These are phyloP conservation scores for Protomyces pachydermus DNA, from an alignment of 1,139 yeast species.

Conservation along the genomic window DNA sequence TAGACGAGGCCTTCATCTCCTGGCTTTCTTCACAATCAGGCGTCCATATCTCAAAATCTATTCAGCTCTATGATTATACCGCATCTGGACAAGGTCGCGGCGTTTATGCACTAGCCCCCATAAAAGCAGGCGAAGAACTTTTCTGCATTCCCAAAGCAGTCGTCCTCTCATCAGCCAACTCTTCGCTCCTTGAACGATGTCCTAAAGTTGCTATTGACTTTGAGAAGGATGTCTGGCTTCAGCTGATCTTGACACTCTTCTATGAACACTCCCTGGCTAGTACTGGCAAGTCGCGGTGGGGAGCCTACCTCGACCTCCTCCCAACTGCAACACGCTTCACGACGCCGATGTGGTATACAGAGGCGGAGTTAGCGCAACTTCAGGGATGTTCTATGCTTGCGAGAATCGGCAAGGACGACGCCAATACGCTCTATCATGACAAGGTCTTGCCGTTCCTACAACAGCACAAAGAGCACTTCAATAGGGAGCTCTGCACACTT, in stretches of 20 bases:
- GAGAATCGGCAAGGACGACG: constrained; percentile 66
- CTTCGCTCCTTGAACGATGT: constrained; percentile 43
- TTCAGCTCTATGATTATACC: constrained; percentile 59
- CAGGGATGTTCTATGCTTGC: constrained; percentile 65
- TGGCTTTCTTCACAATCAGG: constrained; percentile 52
- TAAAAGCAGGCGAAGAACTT: constrained; percentile 51
- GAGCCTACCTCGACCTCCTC: constrained; percentile 61
- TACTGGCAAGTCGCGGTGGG: constrained; percentile 55
- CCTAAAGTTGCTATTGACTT: constrained; percentile 35
- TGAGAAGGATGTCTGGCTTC: constrained; percentile 66
- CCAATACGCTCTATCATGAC: constrained; percentile 54
- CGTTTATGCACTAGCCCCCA: constrained; percentile 58
- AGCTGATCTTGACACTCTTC: constrained; percentile 60
- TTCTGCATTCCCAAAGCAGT: constrained; percentile 63
- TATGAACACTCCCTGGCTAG: constrained; percentile 48
- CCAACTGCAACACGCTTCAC: constrained; percentile 53
- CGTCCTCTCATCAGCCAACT: constrained; percentile 56
- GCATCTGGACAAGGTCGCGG: constrained; percentile 68
- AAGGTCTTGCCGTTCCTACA: constrained; percentile 41
- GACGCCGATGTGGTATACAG: constrained; percentile 76
- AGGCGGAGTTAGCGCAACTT: constrained; percentile 48
- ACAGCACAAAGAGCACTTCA: constrained; percentile 35
- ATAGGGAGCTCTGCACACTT: constrained; percentile 43
- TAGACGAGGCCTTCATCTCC: constrained; percentile 45
- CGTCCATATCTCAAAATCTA: constrained; percentile 51